Percentiles rank a stretch among this genome's conserved stretches.
phyloP scores from a whole-genome alignment of 2,329 filamentous ascomycete genomes.

The Didymellaceae sp. region DNA sequence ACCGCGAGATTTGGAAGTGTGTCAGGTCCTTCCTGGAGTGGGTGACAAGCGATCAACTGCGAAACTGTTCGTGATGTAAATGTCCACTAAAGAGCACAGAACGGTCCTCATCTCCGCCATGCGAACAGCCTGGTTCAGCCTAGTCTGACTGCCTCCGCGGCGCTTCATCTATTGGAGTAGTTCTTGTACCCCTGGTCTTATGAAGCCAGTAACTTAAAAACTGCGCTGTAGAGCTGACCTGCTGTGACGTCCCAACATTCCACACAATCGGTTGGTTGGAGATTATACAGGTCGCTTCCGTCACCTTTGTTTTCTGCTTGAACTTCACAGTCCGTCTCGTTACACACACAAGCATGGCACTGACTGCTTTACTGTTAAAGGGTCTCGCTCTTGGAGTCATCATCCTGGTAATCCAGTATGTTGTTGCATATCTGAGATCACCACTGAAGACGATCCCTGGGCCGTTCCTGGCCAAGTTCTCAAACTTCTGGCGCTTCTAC shows the following conservation, averaged over 20 bases:
- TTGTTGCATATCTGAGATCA: slow-evolving; percentile 35
- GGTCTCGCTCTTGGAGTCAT: slow-evolving; percentile 21
- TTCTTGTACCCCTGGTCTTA: no score
- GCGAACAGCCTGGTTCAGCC: neutral
- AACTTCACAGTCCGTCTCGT: slow-evolving; percentile 3
- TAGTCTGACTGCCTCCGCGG: neutral
- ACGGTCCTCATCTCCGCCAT: neutral
- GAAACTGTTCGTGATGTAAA: no score
- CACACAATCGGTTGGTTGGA: slow-evolving; percentile 3
- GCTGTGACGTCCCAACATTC: neutral
- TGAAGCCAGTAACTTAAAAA: neutral
- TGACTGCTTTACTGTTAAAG: slow-evolving; percentile 23
- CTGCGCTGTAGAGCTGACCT: slow-evolving; percentile 1
- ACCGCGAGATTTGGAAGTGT: no score
- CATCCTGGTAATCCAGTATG: slow-evolving; percentile 25
- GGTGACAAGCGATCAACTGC: no score
- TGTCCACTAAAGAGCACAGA: neutral
- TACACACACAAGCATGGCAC: slow-evolving; percentile 13
- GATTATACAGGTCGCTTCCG: slow-evolving; percentile 17
- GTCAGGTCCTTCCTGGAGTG: no score
- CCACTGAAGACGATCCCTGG: slow-evolving; percentile 43
- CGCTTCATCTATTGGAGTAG: neutral
- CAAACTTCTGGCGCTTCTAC: slow-evolving; percentile 40
- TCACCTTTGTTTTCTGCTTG: slow-evolving; percentile 1
- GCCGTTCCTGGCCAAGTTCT: slow-evolving; percentile 43